phyloP scores from a whole-genome alignment of 768 basidiomycete species.

The Termitomyces sp. region DNA sequence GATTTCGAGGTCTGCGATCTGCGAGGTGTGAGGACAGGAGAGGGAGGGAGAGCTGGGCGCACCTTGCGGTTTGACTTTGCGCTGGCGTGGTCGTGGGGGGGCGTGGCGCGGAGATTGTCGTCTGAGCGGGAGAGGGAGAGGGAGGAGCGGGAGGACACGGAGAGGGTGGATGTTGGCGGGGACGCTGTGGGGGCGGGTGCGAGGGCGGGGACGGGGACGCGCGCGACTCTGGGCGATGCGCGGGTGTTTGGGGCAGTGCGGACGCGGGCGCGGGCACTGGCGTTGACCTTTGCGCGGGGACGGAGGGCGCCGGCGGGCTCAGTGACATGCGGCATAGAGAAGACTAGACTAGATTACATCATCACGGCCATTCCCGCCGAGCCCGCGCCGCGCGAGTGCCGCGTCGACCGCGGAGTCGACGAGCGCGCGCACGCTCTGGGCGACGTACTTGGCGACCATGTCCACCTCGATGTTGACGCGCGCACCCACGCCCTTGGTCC shows the following conservation, averaged over 20 bases:
- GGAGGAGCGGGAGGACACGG: constrained; percentile 67
- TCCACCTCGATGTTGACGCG: constrained; percentile 95
- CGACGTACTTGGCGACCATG: constrained; percentile 89
- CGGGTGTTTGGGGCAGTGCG: constrained; percentile 15
- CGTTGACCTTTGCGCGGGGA: constrained; percentile 61
- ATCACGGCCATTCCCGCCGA: constrained; percentile 16
- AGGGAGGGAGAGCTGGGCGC: neutral
- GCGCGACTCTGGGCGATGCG: constrained; percentile 34
- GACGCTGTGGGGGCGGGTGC: constrained; percentile 48
- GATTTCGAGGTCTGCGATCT: constrained; percentile 94
- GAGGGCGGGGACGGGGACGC: constrained; percentile 46
- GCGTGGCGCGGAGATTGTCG: constrained; percentile 16
- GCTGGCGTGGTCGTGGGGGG: constrained; percentile 55
- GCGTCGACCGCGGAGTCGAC: constrained; percentile 57
- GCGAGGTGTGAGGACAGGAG: neutral
- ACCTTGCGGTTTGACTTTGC: constrained; percentile 91
- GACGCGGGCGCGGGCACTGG: constrained; percentile 28
- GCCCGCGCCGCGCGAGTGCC: constrained; percentile 40
- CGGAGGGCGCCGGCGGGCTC: constrained; percentile 16
- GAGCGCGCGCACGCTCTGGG: constrained; percentile 69
- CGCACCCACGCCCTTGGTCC: constrained; percentile 65
- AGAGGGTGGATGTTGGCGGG: constrained; percentile 65
- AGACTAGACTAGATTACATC: neutral
- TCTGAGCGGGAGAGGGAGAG: constrained; percentile 22
- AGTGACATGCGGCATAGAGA: neutral